Percentiles rank a stretch among this genome's conserved stretches.
phyloP scores from a whole-genome alignment of 2,329 filamentous ascomycete genomes.

The Chaetomiaceae sp. region DNA sequence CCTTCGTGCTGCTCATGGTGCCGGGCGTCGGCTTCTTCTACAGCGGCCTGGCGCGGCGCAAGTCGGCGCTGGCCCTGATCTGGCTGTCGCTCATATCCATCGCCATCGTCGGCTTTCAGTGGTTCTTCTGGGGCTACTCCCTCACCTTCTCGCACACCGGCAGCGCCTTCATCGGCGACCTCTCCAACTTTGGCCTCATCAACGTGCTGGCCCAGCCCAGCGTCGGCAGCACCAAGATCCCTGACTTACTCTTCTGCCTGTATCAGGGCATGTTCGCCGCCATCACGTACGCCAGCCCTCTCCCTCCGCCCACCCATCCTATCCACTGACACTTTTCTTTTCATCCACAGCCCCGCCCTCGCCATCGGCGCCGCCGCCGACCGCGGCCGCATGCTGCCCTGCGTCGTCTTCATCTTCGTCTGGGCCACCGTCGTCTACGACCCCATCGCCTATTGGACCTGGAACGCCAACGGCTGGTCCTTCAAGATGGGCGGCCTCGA shows the following conservation, averaged over 20 bases:
- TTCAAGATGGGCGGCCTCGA: conserved; percentile 63
- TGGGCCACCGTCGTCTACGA: conserved; percentile 69
- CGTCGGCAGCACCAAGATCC: conserved; percentile 63
- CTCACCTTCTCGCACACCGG: conserved; percentile 77
- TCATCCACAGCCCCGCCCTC: conserved; percentile 42
- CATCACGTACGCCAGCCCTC: conserved; percentile 62
- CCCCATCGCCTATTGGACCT: conserved; percentile 70
- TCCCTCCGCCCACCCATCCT: neutral
- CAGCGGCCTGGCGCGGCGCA: conserved; percentile 79
- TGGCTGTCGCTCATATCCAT: conserved; percentile 79
- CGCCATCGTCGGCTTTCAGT: conserved; percentile 77
- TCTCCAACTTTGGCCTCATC: conserved; percentile 75
- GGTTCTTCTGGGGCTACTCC: conserved; percentile 95
- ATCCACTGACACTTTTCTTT: neutral
- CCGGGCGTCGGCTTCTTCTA: conserved; percentile 94
- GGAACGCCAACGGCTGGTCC: conserved; percentile 69
- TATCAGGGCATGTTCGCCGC: conserved; percentile 87
- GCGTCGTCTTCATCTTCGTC: conserved; percentile 61
- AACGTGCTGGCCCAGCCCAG: conserved; percentile 71
- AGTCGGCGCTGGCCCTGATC: conserved; percentile 80
- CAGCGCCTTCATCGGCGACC: conserved; percentile 69
- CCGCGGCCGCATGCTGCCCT: conserved; percentile 55
- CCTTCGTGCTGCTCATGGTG: conserved; percentile 85
- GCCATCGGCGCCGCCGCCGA: conserved; percentile 56
- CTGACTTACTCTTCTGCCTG: conserved; percentile 76